phyloP scores from a whole-genome alignment of 2,329 filamentous ascomycete genomes.

The Paramyrothecium sp. region DNA sequence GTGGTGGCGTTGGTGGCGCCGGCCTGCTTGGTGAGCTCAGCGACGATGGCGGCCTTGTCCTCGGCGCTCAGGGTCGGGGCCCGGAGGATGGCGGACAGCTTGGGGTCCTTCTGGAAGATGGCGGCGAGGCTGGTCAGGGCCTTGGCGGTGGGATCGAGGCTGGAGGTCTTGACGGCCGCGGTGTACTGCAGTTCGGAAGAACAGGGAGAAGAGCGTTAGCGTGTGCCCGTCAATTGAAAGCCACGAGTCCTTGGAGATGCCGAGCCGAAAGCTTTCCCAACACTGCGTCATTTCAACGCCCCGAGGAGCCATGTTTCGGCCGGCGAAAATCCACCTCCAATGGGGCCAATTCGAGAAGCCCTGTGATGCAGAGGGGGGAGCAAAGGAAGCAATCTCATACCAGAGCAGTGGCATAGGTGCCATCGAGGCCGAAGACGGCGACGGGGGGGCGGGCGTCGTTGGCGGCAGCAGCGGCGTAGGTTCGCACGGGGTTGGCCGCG shows the following conservation, averaged over 20 bases:
- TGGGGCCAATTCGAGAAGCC: not conserved
- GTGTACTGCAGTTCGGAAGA: slow-evolving; percentile 69
- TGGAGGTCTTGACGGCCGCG: slow-evolving; percentile 82
- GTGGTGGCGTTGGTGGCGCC: slow-evolving; percentile 70
- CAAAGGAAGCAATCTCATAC: slow-evolving; percentile 60
- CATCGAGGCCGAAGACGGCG: slow-evolving; percentile 91
- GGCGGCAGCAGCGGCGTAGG: slow-evolving; percentile 76
- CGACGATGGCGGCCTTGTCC: slow-evolving; percentile 85
- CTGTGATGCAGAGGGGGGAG: slow-evolving; percentile 7
- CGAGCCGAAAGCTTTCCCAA: not conserved
- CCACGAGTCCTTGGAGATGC: not conserved
- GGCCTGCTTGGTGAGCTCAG: slow-evolving; percentile 83
- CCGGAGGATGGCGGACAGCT: slow-evolving; percentile 72
- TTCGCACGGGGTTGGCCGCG: slow-evolving; percentile 62
- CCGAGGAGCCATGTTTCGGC: slow-evolving; percentile 2
- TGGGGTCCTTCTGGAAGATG: slow-evolving; percentile 78
- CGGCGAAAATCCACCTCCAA: slow-evolving; percentile 1
- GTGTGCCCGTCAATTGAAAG: too few relatives aligned
- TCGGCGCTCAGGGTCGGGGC: slow-evolving; percentile 74
- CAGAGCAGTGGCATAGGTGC: slow-evolving; percentile 97
- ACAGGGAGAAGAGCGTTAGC: too few relatives aligned
- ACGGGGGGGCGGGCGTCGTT: slow-evolving; percentile 79
- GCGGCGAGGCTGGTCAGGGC: slow-evolving; percentile 70
- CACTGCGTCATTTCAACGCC: not conserved
- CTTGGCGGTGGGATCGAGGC: slow-evolving; percentile 82